Evolutionary conservation across 768 basidiomycete species (phyloP), one percentile per base, ranked within the genome.

Genomic region (Tephrocybe sp.): DNA sequence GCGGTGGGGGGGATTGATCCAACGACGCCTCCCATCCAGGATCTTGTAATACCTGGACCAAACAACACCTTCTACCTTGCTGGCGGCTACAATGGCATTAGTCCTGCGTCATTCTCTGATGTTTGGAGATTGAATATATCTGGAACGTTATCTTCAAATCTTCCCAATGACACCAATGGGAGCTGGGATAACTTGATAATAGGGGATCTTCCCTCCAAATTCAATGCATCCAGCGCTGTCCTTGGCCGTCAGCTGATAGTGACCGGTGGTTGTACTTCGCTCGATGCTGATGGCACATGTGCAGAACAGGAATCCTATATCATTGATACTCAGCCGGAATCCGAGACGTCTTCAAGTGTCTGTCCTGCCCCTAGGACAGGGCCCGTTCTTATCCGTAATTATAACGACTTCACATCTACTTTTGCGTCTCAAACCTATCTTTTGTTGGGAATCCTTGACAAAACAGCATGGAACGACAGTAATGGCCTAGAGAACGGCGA

Each of bases 1-100:
- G 83, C 88, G 1, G 78, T 79, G 15, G 90, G 90, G 40, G 90
- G 90, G 1, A 84, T 82, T 32, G 90, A 92, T 58, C 67, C 71
- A 35, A 75, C 80, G n/a, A 71, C 71, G 3, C 26, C 62, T 12
- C 60, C 72, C 35, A 64, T 72, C 42, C 69, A 72, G 52, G 78
- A 78, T 60, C 64, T 73, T 19, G 55, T 72, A 9, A 55, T 75
- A 8, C 71, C 75, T 15, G 76, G 76, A 12, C 84, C 83, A 32
- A 87, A 84, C 59, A 91, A 86, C 55, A 83, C 86, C 0, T 82
- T 90, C 56, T 89, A 80, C 66, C 70, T 90, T 58, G 75, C 79
- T 7, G 90, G 90, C n/a, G 90, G 90, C 7, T 76, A 74, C 22
- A 69, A 86, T 53, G 79, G 75, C 9, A 67, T 56, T 13, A 66